phyloP scores from a whole-genome alignment of 2,329 filamentous ascomycete genomes.

The Xylogone sp. region DNA sequence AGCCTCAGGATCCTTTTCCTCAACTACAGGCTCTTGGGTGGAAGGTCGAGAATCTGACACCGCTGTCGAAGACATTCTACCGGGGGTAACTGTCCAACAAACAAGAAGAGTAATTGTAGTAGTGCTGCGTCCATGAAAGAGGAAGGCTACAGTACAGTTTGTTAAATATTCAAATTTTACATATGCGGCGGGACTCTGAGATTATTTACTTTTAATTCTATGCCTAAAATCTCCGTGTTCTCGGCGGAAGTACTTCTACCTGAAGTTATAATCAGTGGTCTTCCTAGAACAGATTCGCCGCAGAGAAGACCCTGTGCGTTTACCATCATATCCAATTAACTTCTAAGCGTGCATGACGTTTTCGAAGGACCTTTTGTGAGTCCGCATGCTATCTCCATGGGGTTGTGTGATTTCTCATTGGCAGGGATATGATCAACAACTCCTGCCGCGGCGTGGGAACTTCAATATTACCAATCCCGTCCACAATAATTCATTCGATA shows the following conservation, averaged over 20 bases:
- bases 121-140: neutral
- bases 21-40: neutral
- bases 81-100: neutral
- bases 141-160: neutral
- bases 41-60: neutral
- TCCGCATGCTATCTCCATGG: too few relatives aligned
- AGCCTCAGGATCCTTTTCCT: neutral
- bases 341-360: too few relatives aligned
- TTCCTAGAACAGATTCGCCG: too few relatives aligned
- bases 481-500: too few relatives aligned
- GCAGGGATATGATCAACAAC: too few relatives aligned
- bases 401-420: too few relatives aligned
- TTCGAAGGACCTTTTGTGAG: too few relatives aligned
- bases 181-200: neutral
- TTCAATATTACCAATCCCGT: too few relatives aligned
- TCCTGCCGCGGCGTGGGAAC: too few relatives aligned
- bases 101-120: neutral
- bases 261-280: neutral
- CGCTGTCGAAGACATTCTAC: neutral
- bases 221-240: neutral
- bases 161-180: neutral
- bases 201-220: neutral
- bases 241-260: neutral
- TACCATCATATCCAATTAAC: too few relatives aligned
- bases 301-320: too few relatives aligned